Evolutionary conservation across 768 basidiomycete genomes (phyloP).

Genomic region (Termitomyces sp.): DNA sequence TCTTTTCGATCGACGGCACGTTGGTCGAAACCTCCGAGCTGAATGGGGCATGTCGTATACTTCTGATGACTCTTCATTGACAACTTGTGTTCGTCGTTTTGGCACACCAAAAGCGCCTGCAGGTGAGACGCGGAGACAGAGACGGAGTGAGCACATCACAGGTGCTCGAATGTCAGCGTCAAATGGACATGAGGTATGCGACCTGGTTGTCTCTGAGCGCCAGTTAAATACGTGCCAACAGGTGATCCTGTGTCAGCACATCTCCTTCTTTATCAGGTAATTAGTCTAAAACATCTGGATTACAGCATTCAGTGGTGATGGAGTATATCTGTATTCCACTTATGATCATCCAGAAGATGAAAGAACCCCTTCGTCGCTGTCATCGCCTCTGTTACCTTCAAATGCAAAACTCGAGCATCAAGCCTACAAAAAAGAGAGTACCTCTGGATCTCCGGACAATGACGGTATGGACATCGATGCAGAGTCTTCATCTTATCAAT

Average conservation of each 20-base stretch:
- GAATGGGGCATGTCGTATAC: conserved; percentile 62
- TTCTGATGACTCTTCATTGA: conserved; percentile 36
- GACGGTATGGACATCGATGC: conserved; percentile 24
- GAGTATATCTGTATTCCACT: conserved; percentile 69
- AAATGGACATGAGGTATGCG: conserved; percentile 70
- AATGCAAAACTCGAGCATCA: conserved; percentile 18
- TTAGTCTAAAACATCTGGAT: background rate
- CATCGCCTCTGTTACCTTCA: conserved; percentile 23
- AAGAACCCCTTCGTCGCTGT: conserved; percentile 11
- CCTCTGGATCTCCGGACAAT: conserved; percentile 6
- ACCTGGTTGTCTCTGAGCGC: background rate
- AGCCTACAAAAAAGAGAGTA: background rate
- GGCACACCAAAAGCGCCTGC: conserved; percentile 35
- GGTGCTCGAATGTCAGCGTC: conserved; percentile 64
- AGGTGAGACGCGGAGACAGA: conserved; percentile 24
- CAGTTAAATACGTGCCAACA: conserved; percentile 18
- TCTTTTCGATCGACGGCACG: conserved; percentile 78
- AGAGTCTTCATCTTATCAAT: conserved; percentile 2
- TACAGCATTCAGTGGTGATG: conserved; percentile 69
- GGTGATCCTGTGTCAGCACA: conserved; percentile 58
- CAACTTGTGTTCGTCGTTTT: conserved; percentile 79
- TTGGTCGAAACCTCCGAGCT: conserved; percentile 50
- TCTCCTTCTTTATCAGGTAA: background rate
- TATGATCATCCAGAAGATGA: conserved; percentile 46
- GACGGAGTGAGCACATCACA: conserved; percentile 56